Evolutionary conservation across 441 rosid species (phyloP).

Genomic region (Jatropha multifida): DNA sequence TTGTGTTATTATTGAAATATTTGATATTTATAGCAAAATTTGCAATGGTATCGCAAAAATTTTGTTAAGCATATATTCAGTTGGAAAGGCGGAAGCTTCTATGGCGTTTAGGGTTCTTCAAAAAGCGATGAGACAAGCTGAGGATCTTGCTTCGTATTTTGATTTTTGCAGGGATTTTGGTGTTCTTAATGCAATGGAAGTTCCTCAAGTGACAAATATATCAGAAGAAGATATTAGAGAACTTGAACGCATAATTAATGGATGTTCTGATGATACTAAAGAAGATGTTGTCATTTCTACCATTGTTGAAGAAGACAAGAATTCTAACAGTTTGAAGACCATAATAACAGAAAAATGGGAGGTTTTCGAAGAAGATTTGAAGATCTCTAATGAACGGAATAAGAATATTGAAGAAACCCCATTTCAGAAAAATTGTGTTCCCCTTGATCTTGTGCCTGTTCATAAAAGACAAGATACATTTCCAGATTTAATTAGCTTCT

Average conservation of each 20-base stretch:
- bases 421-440: slow-evolving; percentile 14
- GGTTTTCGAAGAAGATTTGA: slow-evolving; percentile 52
- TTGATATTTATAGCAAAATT: slow-evolving; percentile 51
- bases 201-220: slow-evolving; percentile 39
- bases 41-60: slow-evolving; percentile 42
- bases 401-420: slow-evolving; percentile 1
- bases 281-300: slow-evolving; percentile 14
- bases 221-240: slow-evolving; percentile 51
- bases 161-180: slow-evolving; percentile 55
- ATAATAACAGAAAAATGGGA: slow-evolving; percentile 70
- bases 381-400: neutral
- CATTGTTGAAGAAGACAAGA: neutral
- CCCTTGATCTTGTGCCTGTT: slow-evolving; percentile 34
- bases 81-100: slow-evolving; percentile 42
- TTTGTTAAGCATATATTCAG: slow-evolving; percentile 34
- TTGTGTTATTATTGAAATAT: slow-evolving; percentile 54
- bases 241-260: slow-evolving; percentile 43
- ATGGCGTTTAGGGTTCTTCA: slow-evolving; percentile 44
- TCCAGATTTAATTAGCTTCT: slow-evolving; percentile 73
- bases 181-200: slow-evolving; percentile 46
- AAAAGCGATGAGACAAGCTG: slow-evolving; percentile 46
- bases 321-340: slow-evolving; percentile 34
- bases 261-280: slow-evolving; percentile 13
- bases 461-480: slow-evolving; percentile 32
- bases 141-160: slow-evolving; percentile 44